phyloP scores from a whole-genome alignment of 768 basidiomycete species.

The Panus rudis region DNA sequence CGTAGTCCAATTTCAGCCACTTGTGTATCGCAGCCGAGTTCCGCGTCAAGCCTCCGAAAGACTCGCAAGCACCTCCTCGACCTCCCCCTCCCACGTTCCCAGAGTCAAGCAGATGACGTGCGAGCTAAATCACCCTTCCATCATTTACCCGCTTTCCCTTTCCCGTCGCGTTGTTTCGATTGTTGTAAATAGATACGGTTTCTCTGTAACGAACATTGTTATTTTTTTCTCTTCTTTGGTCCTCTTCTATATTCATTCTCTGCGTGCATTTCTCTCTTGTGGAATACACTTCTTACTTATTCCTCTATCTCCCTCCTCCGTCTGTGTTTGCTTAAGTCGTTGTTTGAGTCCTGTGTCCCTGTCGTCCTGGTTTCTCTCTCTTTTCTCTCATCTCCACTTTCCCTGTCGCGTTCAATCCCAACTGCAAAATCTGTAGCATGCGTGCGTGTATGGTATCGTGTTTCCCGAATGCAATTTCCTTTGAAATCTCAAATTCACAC shows the following conservation, averaged over 20 bases:
- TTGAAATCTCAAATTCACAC: not conserved
- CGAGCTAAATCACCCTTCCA: not conserved
- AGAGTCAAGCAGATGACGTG: conserved; percentile 28
- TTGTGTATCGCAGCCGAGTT: conserved; percentile 68
- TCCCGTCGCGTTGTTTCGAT: not conserved
- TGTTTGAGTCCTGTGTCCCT: not conserved
- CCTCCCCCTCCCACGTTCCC: conserved; percentile 32
- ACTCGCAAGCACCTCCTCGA: conserved; percentile 25
- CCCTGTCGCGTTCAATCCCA: not conserved
- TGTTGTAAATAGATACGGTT: not conserved
- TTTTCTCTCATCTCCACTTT: not conserved
- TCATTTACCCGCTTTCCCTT: not conserved
- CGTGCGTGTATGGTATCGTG: not conserved
- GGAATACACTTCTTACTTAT: not conserved
- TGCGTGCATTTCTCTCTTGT: not conserved
- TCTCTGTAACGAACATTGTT: not conserved
- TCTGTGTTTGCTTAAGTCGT: not conserved
- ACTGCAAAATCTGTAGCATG: conserved; percentile 1
- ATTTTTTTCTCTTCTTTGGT: not conserved
- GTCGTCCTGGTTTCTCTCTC: not conserved
- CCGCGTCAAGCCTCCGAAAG: conserved; percentile 70
- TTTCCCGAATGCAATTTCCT: conserved; percentile 1
- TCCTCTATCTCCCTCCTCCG: not conserved
- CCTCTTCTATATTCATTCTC: not conserved
- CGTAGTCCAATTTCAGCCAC: conserved; percentile 42